Evolutionary conservation across 2,329 filamentous ascomycete genomes (phyloP), one percentile per base, ranked within the genome.

Genomic region (Tolypocladium endophyticum): DNA sequence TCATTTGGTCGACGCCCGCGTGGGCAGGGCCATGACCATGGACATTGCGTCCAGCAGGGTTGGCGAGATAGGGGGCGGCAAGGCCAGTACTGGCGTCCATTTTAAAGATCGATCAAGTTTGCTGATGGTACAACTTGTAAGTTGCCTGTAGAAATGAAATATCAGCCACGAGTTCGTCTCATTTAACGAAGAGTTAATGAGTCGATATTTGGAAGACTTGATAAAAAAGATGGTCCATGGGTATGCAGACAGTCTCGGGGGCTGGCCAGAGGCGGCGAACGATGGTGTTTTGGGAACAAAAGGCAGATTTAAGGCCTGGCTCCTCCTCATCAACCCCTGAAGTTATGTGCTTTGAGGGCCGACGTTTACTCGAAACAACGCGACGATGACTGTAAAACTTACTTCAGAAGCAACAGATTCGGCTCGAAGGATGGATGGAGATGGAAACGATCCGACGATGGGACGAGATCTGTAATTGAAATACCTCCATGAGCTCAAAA

Each of bases 31-130:
- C 64, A 56, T 72, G 71, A 35, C 65, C 65, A 41, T 71, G 72
- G 54, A 65, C 61, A 33, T 65, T 62, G 55, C 73, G 67, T 39
- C 68, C 66, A 18, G 68, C 57, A 43, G 69, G 71, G 63, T 64
- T 67, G 58, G 69, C 55, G 52, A 71, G 65, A 62, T 73, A 75
- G 35, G 72, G 64, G 28, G 65, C 63, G 39, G 70, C 66, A 62
- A 71, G 66, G 55, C 65, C 68, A 58, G 63, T 67, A 61, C 68
- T 67, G 63, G 67, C 63, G 61, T 77, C 75, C 75, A 77, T 77
- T 60, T 62, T 43, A 68, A 60, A 56, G 38, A 55, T 68, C 65
- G 64, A 59, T 60, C 61, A 63, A 62, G 65, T 61, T 62, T 70
- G 67, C 68, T 67, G 66, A 67, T 70, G 69, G 66, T 74, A 75